phyloP scores from a whole-genome alignment of 371 early-diverging fungal species.

The Mortierella sp. region DNA sequence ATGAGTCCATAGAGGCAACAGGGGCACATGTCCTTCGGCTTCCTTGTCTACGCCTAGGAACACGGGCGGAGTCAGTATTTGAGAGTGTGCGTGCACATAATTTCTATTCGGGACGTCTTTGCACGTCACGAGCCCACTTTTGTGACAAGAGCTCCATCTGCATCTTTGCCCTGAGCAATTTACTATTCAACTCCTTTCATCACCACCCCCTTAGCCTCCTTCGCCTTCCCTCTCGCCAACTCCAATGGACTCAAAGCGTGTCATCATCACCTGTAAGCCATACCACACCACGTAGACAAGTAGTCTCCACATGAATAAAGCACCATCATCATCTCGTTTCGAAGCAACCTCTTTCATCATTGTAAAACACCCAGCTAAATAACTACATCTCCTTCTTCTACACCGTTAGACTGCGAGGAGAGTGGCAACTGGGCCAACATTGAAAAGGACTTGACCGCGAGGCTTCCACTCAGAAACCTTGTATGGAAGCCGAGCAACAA shows the following conservation, averaged over 20 bases:
- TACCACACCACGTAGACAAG: neutral
- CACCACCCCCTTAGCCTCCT: neutral
- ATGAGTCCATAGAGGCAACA: neutral
- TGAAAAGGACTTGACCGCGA: constrained; percentile 74
- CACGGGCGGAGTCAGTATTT: neutral
- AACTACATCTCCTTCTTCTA: neutral
- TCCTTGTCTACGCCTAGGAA: neutral
- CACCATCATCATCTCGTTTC: constrained; percentile 9
- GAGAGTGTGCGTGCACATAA: neutral
- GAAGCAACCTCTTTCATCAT: neutral
- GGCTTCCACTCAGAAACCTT: constrained; percentile 88
- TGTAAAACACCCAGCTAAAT: neutral
- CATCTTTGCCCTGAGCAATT: neutral
- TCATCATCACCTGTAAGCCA: constrained; percentile 51
- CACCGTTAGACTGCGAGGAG: constrained; percentile 76
- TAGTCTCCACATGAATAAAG: neutral
- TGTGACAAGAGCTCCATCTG: neutral
- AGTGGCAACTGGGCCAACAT: constrained; percentile 84
- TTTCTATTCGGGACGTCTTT: neutral
- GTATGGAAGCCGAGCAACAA: constrained; percentile 86
- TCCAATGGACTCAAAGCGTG: constrained; percentile 52
- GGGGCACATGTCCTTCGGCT: neutral
- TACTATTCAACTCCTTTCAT: neutral
- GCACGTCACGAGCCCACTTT: neutral
- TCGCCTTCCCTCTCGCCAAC: neutral